These are phyloP conservation scores for Chaetomium fimeti DNA, from an alignment of 495 filamentous ascomycete genomes.

Conservation along the genomic window DNA sequence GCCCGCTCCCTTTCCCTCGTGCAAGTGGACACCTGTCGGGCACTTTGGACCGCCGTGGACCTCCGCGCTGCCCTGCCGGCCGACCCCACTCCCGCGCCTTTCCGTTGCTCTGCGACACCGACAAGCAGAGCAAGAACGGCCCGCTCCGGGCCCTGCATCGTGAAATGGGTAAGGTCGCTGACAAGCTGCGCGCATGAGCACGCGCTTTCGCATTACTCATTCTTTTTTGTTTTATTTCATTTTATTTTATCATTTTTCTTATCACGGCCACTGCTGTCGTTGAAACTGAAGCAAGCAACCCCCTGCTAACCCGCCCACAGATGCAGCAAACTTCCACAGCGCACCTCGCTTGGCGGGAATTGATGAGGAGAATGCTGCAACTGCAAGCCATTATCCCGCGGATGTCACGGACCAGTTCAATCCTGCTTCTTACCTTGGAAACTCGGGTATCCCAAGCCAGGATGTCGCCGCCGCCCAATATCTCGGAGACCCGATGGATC, in stretches of 20 bases:
- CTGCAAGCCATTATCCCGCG: neutral
- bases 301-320: slow-evolving; percentile 1
- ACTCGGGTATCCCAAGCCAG: neutral
- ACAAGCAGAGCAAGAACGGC: neutral
- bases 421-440: neutral
- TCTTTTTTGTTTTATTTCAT: no score
- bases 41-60: neutral
- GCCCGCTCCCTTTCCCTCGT: slow-evolving; percentile 10
- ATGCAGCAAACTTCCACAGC: slow-evolving; percentile 5
- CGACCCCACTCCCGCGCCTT: neutral
- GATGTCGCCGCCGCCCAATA: slow-evolving; percentile 17
- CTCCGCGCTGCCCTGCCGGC: neutral
- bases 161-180: slow-evolving; percentile 10
- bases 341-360: neutral
- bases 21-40: slow-evolving; percentile 1
- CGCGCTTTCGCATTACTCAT: neutral
- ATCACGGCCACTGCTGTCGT: neutral
- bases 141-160: slow-evolving; percentile 8
- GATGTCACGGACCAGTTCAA: neutral
- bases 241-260: neutral
- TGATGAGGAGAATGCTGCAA: neutral
- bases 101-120: neutral
- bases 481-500: slow-evolving; percentile 47
- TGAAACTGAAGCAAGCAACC: neutral
- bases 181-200: neutral